phyloP scores from a whole-genome alignment of 2,329 filamentous ascomycete species.

The Neonectria sp. region DNA sequence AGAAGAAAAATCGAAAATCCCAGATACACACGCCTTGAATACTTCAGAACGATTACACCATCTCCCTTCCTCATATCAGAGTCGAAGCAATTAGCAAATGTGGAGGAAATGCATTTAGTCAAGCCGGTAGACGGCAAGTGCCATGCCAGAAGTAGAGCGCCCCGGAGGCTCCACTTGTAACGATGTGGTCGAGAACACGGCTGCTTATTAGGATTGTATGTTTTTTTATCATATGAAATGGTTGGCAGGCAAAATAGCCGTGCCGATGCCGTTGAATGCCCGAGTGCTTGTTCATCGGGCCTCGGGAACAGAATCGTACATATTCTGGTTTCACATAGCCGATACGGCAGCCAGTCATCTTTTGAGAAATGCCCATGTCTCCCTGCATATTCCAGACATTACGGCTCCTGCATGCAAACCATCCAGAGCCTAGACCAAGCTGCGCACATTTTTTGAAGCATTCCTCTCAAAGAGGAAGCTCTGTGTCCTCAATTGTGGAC shows the following conservation, averaged over 20 bases:
- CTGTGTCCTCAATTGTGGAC: background rate
- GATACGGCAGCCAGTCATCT: background rate
- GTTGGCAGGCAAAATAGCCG: background rate
- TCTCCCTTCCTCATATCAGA: background rate
- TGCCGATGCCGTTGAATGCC: background rate
- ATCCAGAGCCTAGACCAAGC: background rate
- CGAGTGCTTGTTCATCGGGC: background rate
- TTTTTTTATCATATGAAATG: background rate
- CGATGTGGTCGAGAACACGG: background rate
- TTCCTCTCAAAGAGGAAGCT: background rate
- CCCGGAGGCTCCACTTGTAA: background rate
- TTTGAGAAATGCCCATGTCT: background rate
- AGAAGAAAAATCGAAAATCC: background rate
- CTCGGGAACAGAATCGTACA: background rate
- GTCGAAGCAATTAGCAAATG: background rate
- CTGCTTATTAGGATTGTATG: background rate
- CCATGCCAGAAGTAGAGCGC: background rate
- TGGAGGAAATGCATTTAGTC: background rate
- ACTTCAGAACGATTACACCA: background rate
- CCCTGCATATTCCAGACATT: background rate
- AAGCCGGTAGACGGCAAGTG: background rate
- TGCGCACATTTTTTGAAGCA: background rate
- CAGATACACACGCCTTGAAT: too few species aligned
- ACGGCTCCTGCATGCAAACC: background rate
- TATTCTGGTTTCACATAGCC: background rate